Percentiles rank a stretch among this genome's conserved stretches.
phyloP scores from a whole-genome alignment of 257 asterid genomes.

The Nicotiana benthamiana region DNA sequence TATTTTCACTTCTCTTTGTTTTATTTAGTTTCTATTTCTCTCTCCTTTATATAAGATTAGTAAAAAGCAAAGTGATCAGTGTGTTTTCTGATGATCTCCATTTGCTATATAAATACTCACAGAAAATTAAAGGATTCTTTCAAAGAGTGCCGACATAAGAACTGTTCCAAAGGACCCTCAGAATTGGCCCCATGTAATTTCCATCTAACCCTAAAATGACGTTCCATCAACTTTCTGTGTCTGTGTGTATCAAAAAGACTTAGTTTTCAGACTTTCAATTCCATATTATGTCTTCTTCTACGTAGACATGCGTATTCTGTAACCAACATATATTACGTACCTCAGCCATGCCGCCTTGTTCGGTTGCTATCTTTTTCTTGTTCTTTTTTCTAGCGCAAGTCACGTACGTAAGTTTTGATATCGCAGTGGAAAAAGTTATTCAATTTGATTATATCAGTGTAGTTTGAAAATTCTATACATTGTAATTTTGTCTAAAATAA shows the following conservation, averaged over 20 bases:
- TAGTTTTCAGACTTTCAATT: not conserved
- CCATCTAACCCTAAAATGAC: slow-evolving; percentile 94
- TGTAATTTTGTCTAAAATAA: too few species aligned
- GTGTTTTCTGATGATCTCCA: not conserved
- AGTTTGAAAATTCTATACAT: too few species aligned
- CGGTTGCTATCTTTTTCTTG: not conserved
- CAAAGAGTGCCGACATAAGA: slow-evolving; percentile 34
- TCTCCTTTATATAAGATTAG: not conserved
- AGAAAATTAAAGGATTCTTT: slow-evolving; percentile 19
- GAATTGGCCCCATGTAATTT: slow-evolving; percentile 39
- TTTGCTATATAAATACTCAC: slow-evolving; percentile 5
- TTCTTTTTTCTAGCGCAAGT: not conserved
- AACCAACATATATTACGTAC: slow-evolving; percentile 29
- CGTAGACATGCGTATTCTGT: slow-evolving; percentile 33
- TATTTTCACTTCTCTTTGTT: not conserved
- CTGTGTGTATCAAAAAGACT: not conserved
- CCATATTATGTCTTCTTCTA: slow-evolving; percentile 15
- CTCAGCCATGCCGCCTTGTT: slow-evolving; percentile 7
- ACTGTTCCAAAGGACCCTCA: slow-evolving; percentile 15
- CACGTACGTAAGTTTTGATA: not conserved
- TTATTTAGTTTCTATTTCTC: not conserved
- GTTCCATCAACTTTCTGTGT: slow-evolving; percentile 46
- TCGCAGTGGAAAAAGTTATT: not conserved
- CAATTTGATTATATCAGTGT: too few species aligned
- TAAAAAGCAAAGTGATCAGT: not conserved